These are phyloP conservation scores for Tillandsia leiboldiana DNA, from an alignment of 176 grass and related monocot species.

Conservation along the genomic window DNA sequence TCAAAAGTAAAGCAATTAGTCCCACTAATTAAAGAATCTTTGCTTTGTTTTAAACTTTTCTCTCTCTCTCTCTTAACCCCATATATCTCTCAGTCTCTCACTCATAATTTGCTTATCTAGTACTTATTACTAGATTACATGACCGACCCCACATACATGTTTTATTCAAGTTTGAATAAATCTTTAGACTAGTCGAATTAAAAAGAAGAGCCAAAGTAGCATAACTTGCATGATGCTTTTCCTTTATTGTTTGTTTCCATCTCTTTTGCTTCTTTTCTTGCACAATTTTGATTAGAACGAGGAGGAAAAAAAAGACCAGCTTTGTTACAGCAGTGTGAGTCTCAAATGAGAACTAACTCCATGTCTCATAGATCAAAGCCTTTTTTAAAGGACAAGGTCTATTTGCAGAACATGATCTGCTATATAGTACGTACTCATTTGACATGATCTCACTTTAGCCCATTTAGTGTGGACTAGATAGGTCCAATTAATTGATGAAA, in stretches of 20 bases:
- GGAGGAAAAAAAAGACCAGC: not conserved
- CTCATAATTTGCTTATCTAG: not conserved
- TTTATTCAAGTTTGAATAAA: not conserved
- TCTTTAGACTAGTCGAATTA: not conserved
- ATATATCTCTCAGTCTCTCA: not conserved
- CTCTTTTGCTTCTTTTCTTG: slow-evolving; percentile 3
- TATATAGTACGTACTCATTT: no score
- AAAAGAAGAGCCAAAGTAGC: not conserved
- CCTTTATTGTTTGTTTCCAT: not conserved
- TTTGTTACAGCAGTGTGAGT: no score
- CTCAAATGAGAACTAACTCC: no score
- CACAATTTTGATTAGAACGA: not conserved
- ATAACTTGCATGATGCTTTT: not conserved
- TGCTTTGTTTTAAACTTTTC: slow-evolving; percentile 2
- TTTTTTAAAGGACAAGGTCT: no score
- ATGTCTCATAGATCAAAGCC: no score
- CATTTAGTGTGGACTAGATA: no score
- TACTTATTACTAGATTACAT: not conserved
- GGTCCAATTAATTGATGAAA: no score
- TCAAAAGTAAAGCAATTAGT: not conserved
- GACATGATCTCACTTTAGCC: no score
- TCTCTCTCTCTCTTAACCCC: not conserved
- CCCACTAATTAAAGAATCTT: not conserved
- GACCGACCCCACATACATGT: not conserved
- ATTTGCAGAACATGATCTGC: no score